Evolutionary conservation across 352 stramenopile genomes (phyloP).

Genomic region (Phytophthora pistaciae): DNA sequence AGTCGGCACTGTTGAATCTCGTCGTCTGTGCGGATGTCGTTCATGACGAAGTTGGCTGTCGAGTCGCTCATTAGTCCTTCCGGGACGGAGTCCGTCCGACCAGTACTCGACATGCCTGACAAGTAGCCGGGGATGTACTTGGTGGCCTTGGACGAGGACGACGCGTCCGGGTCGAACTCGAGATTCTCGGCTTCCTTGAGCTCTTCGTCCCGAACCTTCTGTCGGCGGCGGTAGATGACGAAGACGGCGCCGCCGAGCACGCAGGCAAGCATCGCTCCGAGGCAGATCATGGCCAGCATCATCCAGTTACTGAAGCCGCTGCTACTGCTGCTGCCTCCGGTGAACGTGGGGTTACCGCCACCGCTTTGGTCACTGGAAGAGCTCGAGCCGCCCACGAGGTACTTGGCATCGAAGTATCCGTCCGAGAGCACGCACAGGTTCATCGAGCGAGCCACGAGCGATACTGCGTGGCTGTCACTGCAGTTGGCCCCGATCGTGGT

Average conservation of each 20-base stretch:
- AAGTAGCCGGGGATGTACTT: conserved; percentile 34
- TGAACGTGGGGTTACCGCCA: neutral
- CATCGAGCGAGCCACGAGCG: conserved; percentile 32
- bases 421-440: conserved; percentile 44
- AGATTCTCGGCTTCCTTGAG: conserved; percentile 35
- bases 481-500: conserved; percentile 37
- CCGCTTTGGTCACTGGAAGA: conserved; percentile 14
- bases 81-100: conserved; percentile 31
- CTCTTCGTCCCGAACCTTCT: conserved; percentile 37
- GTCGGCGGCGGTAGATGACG: conserved; percentile 35
- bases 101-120: conserved; percentile 34
- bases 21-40: conserved; percentile 79
- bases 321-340: neutral
- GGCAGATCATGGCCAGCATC: conserved; percentile 48
- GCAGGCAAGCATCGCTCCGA: conserved; percentile 40
- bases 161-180: conserved; percentile 27
- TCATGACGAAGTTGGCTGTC: conserved; percentile 37
- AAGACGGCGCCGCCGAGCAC: conserved; percentile 36
- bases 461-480: conserved; percentile 30
- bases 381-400: conserved; percentile 20
- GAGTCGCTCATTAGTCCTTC: conserved; percentile 28
- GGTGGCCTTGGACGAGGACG: conserved; percentile 36
- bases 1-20: conserved; percentile 61
- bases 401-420: conserved; percentile 38
- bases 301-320: conserved; percentile 49